Conservation (phyloP, 2,329 filamentous ascomycete genomes). For the Volutella citrinella region DNA sequence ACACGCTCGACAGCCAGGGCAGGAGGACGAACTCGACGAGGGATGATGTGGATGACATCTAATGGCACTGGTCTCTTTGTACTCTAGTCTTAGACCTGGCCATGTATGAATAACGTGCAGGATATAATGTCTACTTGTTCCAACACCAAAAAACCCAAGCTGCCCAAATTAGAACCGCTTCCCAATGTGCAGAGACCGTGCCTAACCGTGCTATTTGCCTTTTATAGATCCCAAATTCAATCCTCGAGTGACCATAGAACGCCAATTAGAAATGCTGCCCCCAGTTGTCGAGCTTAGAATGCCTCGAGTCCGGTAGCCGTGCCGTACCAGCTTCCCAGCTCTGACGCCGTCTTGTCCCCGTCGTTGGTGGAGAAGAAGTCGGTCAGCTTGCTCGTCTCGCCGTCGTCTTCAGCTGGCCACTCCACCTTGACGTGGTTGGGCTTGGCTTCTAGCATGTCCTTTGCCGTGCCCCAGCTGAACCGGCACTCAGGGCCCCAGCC, state of each 20-base stretch:
- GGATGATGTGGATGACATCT: conserved; percentile 59
- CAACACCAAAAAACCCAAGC: conserved; percentile 10
- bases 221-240: conserved; percentile 1
- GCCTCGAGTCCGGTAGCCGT: conserved; percentile 65
- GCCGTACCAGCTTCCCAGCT: conserved; percentile 82
- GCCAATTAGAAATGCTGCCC: too few species aligned
- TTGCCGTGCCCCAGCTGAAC: conserved; percentile 94
- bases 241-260: too few species aligned
- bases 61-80: conserved; percentile 18
- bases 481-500: conserved; percentile 92
- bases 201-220: conserved; percentile 4
- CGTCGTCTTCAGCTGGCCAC: conserved; percentile 76
- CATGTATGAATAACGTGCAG: conserved; percentile 23
- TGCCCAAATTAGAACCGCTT: conserved; percentile 3
- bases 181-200: background rate
- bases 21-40: conserved; percentile 39
- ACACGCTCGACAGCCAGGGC: conserved; percentile 58
- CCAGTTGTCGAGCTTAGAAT: too few species aligned
- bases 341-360: conserved; percentile 50
- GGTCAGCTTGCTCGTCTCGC: conserved; percentile 66
- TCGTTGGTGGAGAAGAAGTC: conserved; percentile 63
- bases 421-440: conserved; percentile 68
- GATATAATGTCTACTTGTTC: conserved; percentile 28
- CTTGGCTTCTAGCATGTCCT: conserved; percentile 85
- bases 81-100: conserved; percentile 11